These are phyloP conservation scores for Zygosaccharomyces sapae DNA, from an alignment of 1,139 yeast species.

Conservation along the genomic window DNA sequence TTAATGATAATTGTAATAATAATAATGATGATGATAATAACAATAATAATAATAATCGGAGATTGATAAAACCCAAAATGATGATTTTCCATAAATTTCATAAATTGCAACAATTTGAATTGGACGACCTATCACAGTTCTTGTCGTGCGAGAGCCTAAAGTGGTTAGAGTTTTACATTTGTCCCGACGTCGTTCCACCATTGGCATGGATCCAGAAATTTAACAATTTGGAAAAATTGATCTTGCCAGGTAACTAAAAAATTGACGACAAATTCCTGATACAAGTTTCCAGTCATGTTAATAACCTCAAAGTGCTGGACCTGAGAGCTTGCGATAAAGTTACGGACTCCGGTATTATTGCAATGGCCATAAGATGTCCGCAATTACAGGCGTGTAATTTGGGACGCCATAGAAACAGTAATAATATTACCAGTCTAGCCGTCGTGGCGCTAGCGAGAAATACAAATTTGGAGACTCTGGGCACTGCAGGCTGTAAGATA, in stretches of 20 bases:
- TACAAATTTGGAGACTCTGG: constrained; percentile 62
- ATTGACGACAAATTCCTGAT: constrained; percentile 59
- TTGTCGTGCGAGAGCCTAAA: constrained; percentile 48
- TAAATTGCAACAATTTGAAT: constrained; percentile 42
- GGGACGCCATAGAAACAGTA: constrained; percentile 73
- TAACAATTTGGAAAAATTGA: constrained; percentile 49
- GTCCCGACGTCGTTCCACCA: constrained; percentile 67
- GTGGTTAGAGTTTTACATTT: constrained; percentile 78
- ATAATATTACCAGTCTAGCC: constrained; percentile 66
- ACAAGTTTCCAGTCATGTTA: constrained; percentile 51
- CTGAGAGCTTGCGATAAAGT: constrained; percentile 80
- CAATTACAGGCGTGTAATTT: constrained; percentile 58
- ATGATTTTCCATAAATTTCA: constrained; percentile 50
- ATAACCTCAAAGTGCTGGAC: constrained; percentile 61
- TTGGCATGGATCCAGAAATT: constrained; percentile 41
- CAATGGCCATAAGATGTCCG: constrained; percentile 57
- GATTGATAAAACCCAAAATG: constrained; percentile 37
- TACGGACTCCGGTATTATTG: constrained; percentile 69
- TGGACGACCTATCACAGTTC: constrained; percentile 39
- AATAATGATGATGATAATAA: no score
- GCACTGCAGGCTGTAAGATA: constrained; percentile 82
- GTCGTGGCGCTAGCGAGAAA: constrained; percentile 54
- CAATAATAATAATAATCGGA: no score
- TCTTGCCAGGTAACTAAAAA: constrained; percentile 69
- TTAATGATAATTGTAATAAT: no score